Evolutionary conservation across 225 moss, liverwort and hornwort species (phyloP).

Genomic region (Pleurozium schreberi): DNA sequence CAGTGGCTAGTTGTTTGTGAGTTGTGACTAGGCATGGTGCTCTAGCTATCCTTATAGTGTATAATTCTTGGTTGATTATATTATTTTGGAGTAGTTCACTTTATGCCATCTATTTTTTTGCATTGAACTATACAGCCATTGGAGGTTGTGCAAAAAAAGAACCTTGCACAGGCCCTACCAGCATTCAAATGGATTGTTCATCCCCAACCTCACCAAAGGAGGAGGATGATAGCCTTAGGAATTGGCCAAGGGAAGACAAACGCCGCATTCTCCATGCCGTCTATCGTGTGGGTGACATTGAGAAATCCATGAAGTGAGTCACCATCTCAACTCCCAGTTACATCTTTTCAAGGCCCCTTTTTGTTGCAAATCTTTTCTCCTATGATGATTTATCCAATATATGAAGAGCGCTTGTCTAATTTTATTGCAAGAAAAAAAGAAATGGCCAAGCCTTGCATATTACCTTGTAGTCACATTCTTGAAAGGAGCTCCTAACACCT

Average conservation of each 20-base stretch:
- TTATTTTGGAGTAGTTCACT: neutral
- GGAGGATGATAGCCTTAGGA: constrained; percentile 15
- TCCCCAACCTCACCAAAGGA: neutral
- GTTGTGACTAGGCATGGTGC: neutral
- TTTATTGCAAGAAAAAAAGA: neutral
- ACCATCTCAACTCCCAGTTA: neutral
- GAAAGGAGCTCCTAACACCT: neutral
- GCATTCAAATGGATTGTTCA: neutral
- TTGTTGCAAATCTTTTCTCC: neutral
- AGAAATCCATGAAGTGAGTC: constrained; percentile 59
- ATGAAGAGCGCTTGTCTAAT: neutral
- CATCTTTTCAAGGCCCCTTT: neutral
- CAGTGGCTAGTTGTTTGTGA: too few species aligned
- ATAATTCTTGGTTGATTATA: neutral
- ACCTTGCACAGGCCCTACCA: neutral
- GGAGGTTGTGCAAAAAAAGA: neutral
- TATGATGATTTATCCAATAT: neutral
- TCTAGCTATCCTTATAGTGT: too few species aligned
- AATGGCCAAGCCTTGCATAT: neutral
- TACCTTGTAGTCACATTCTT: neutral
- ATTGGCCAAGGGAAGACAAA: constrained; percentile 49
- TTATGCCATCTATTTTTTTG: neutral
- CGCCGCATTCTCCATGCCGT: constrained; percentile 53
- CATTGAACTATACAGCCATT: neutral
- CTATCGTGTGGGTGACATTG: constrained; percentile 53